Conservation (phyloP, 352 stramenopile genomes). For the Phytophthora fragariaefolia region DNA sequence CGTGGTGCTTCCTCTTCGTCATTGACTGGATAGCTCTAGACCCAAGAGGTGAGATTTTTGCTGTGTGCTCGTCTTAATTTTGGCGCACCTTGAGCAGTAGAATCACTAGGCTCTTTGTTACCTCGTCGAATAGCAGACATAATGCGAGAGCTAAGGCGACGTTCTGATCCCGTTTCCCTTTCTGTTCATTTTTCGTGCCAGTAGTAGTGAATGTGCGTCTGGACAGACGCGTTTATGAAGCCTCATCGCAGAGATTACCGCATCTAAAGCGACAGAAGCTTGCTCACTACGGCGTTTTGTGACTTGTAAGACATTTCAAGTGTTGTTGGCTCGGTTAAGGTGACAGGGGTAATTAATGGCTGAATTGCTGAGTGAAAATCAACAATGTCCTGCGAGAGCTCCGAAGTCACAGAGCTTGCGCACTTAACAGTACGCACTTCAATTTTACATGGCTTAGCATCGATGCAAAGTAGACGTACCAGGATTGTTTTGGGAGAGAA, state of each 20-base stretch:
- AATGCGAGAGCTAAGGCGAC: neutral
- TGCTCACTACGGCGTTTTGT: conserved; percentile 36
- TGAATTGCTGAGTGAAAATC: conserved; percentile 15
- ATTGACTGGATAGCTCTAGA: conserved; percentile 13
- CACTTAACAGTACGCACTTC: conserved; percentile 28
- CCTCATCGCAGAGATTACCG: conserved; percentile 35
- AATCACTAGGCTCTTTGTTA: neutral
- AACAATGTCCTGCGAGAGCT: conserved; percentile 32
- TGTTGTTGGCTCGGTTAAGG: neutral
- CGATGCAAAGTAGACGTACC: no score
- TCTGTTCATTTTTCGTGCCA: neutral
- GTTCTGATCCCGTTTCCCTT: neutral
- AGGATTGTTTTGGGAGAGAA: no score
- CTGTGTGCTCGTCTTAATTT: conserved; percentile 28
- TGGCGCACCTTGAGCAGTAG: neutral
- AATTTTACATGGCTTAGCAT: conserved; percentile 32
- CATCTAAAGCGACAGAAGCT: conserved; percentile 29
- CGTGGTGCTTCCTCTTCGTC: conserved; percentile 28
- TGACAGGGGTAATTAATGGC: conserved; percentile 1
- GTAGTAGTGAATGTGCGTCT: conserved; percentile 24
- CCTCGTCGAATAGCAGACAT: neutral
- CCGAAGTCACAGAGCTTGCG: conserved; percentile 28
- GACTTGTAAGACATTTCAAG: conserved; percentile 15
- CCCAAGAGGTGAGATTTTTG: conserved; percentile 17
- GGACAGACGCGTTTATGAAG: conserved; percentile 41